phyloP scores from a whole-genome alignment of 163 green algal genomes.

The Coccomyxa subellipsoidea region DNA sequence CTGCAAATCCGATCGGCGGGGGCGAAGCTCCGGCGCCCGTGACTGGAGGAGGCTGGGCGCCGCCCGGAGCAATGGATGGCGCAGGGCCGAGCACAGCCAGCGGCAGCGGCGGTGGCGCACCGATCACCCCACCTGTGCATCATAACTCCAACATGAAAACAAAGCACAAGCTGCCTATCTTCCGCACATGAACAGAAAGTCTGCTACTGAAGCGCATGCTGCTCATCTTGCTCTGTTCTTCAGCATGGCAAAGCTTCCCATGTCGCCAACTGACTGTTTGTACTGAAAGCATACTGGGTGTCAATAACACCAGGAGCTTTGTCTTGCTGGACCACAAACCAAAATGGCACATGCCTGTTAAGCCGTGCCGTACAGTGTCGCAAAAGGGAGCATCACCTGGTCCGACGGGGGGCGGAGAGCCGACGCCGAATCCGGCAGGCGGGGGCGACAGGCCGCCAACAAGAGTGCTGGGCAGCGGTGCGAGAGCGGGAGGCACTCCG shows the following conservation, averaged over 20 bases:
- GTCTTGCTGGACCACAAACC: too few relatives aligned
- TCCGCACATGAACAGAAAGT: not conserved
- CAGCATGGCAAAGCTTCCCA: too few relatives aligned
- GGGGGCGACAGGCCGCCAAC: not conserved
- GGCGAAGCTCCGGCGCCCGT: not conserved
- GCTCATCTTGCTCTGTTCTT: too few relatives aligned
- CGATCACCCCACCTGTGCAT: not conserved
- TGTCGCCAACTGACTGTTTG: too few relatives aligned
- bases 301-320: too few relatives aligned
- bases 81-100: not conserved
- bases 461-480: not conserved
- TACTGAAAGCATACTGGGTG: too few relatives aligned
- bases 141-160: too few relatives aligned
- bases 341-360: too few relatives aligned
- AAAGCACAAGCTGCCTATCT: too few relatives aligned
- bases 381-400: too few relatives aligned
- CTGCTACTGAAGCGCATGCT: not conserved
- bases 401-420: not conserved
- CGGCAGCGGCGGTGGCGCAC: not conserved
- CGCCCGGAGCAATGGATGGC: not conserved
- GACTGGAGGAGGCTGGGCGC: not conserved
- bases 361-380: too few relatives aligned
- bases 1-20: not conserved
- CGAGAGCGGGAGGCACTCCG: not conserved
- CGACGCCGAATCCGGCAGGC: not conserved